A percentile compares a stretch with the other conserved stretches of the same genome.
Conservation (phyloP, 2,329 filamentous ascomycete genomes). For the Capronia epimyces region DNA sequence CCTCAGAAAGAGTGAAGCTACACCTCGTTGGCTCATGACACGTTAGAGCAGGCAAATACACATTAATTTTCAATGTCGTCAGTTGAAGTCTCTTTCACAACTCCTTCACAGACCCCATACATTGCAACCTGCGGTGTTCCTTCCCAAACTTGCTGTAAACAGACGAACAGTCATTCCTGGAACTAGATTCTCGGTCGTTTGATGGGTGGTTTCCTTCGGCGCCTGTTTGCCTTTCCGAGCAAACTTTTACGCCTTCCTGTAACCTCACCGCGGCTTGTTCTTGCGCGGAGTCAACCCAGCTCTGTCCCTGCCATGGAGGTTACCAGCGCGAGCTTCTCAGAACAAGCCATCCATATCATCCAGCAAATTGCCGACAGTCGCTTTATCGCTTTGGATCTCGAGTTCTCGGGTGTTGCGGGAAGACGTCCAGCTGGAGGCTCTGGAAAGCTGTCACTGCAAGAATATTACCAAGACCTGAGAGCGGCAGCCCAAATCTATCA, state of each 20-base stretch:
- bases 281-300: conserved; percentile 1
- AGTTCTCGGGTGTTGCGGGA: conserved; percentile 58
- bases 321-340: conserved; percentile 20
- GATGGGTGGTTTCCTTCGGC: conserved; percentile 11
- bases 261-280: conserved; percentile 3
- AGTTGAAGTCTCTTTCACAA: no score
- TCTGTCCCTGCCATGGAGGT: conserved; percentile 27
- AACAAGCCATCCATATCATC: conserved; percentile 43
- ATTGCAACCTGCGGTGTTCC: no score
- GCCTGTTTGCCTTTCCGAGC: conserved; percentile 12
- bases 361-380: conserved; percentile 53
- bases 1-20: no score
- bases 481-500: conserved; percentile 58
- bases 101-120: no score
- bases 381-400: conserved; percentile 61
- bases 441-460: conserved; percentile 48
- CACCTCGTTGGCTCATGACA: no score
- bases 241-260: conserved; percentile 16
- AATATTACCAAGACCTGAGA: conserved; percentile 58
- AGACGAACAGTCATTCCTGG: background rate
- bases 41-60: no score
- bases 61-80: no score
- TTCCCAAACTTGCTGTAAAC: background rate
- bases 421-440: conserved; percentile 27
- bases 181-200: background rate